Evolutionary conservation across 306 rosid genomes (phyloP), one percentile per base, ranked within the genome.

Genomic region (Quercus bicolor): DNA sequence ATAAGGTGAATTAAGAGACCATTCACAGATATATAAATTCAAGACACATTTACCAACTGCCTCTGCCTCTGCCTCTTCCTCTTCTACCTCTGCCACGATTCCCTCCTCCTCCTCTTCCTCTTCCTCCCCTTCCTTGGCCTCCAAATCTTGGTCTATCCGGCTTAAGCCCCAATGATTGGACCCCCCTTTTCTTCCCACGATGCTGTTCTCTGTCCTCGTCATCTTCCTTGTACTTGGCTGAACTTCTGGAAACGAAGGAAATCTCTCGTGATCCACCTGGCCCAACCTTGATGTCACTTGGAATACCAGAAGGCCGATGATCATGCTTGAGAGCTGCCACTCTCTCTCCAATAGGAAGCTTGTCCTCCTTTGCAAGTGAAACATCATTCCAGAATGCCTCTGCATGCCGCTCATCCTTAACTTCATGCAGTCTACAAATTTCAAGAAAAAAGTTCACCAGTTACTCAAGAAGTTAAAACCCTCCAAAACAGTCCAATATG

Each of bases 221-320:
- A 0, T 92, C 93, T 76, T 92, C 98, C 76, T 78, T 79, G 78
- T 92, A 92, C 85, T 73, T 88, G 75, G 94, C 80, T 4, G 86
- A 84, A 86, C 86, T 91, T 86, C 92, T 92, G 0, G 96, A 20
- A n/a, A 80, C 83, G 80, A 95, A 95, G 4, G 98, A 88, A 75
- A 95, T 88, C 79, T 92, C 94, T 29, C 98, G 87, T 2, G 98
- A 91, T 70, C 98, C 98, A 56, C 97, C 98, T 0, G 90, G 91
- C 43, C 98, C 98, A 51, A 82, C 78, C 84, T 92, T 92, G 71
- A 95, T 90, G 78, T 84, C 86, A 33, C 68, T 68, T 2, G 88
- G 87, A 62, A 85, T 54, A 37, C 72, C 79, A 72, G 91, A 87
- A 59, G 75, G 79, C 52, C 24, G 81, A 24, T 28, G 78, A 68